Conservation (phyloP, 163 green algal species). For the Scenedesmus sp. region DNA sequence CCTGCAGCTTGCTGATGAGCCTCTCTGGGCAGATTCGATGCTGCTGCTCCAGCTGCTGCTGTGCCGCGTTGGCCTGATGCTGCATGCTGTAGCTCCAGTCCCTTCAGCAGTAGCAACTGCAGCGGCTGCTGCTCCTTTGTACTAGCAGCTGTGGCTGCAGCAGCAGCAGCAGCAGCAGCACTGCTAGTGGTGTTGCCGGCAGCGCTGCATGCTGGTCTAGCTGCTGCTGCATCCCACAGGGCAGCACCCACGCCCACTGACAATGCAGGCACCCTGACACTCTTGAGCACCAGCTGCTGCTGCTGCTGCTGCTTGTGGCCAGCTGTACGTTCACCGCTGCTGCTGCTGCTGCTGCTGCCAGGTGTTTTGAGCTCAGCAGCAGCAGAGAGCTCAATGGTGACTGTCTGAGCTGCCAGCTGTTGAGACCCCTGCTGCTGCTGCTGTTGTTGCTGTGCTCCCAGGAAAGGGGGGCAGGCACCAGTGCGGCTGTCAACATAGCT, state of each 20-base stretch:
- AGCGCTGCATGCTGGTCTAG: background rate
- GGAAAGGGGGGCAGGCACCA: background rate
- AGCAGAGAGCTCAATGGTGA: background rate
- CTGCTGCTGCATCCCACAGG: background rate
- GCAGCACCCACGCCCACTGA: slow-evolving; percentile 11
- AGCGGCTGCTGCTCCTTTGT: slow-evolving; percentile 1
- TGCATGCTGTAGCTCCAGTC: background rate
- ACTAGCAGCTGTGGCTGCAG: background rate
- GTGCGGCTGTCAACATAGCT: background rate
- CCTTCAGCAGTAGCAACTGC: slow-evolving; percentile 3
- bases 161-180: background rate
- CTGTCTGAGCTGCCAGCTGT: background rate
- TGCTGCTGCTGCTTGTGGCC: background rate
- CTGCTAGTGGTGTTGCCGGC: background rate
- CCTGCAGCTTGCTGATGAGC: background rate
- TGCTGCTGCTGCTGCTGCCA: slow-evolving; percentile 4
- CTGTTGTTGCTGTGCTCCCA: background rate
- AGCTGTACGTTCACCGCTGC: background rate
- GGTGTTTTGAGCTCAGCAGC: background rate
- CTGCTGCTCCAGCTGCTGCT: slow-evolving; percentile 17
- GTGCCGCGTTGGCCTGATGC: background rate
- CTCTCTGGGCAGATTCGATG: background rate
- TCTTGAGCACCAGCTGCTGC: background rate
- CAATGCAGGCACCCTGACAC: background rate
- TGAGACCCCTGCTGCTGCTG: background rate